Evolutionary conservation across 768 basidiomycete species (phyloP), one percentile per base, ranked within the genome.

Genomic region (Cyclocybe cylindracea): DNA sequence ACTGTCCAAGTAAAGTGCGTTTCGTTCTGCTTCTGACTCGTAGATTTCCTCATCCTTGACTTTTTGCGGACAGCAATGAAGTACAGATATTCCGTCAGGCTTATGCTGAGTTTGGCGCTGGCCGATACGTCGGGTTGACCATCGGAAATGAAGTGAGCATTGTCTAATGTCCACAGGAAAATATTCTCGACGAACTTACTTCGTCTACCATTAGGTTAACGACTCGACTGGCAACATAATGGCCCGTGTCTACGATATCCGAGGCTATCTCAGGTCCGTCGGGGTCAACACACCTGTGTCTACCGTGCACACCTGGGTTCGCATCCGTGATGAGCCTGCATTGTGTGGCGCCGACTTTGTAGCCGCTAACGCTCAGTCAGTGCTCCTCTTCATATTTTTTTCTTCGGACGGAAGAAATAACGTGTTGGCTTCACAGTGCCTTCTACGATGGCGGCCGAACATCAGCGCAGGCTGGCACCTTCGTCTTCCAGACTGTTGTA

Each of bases 331-430:
- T 45, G 68, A 68, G 56, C 65, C 64, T 11, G 57, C 53, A 10
- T 60, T 71, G 7, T 73, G 70, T 50, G 63, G 63, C 19, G 71
- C 66, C 7, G 71, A 73, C 49, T 74, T 72, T 37, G 66, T 68
- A 7, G 74, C 68, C 31, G 72, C 72, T 5, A 75, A 75, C 54
- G 71, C 74, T 2, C 71, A 74, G 71, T 73, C 58, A 42, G 63
- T 51, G 14, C 32, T 10, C 4, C 18, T 31, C 34, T 10, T 43
- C 19, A 48, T 36, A 33, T 6, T 16, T 39, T 7, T 34, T 18
- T 48, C 11, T 5, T 16, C 16, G 5, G 24, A 24, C 24, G 24
- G 4, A 24, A 24, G 24, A 24, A 24, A 24, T 24, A 24, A 24
- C 3, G 4, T 24, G 5, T 24, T 24, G 24, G 24, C 5, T 24